Percentiles rank a stretch among this genome's conserved stretches.
phyloP scores from a whole-genome alignment of 2,329 filamentous ascomycete genomes.

The Calonectria pauciramosa region DNA sequence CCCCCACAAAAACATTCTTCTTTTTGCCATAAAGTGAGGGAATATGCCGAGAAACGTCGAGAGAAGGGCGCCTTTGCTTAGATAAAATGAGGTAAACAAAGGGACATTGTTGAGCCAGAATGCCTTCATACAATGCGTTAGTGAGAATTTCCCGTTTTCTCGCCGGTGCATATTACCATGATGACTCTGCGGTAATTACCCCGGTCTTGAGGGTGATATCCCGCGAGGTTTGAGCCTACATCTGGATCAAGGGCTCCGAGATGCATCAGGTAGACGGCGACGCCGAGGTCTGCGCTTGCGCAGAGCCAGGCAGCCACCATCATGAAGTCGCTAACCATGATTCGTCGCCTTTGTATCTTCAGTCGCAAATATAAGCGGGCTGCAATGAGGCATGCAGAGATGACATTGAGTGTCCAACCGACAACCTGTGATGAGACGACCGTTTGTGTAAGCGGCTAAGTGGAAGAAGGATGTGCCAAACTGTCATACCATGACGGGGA shows the following conservation, averaged over 20 bases:
- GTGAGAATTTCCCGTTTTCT: neutral
- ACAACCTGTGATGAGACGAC: neutral
- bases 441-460: neutral
- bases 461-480: neutral
- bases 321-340: neutral
- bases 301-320: neutral
- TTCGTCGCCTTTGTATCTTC: neutral
- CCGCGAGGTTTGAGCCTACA: neutral
- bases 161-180: no score
- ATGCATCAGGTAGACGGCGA: neutral
- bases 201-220: neutral
- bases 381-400: neutral
- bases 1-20: slow-evolving; percentile 7
- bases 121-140: neutral
- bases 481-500: neutral
- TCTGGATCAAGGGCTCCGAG: neutral
- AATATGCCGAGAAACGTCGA: slow-evolving; percentile 6
- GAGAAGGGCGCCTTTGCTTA: slow-evolving; percentile 9
- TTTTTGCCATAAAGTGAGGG: neutral
- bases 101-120: slow-evolving; percentile 6
- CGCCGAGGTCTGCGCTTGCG: neutral
- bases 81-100: slow-evolving; percentile 3
- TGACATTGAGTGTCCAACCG: neutral
- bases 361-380: slow-evolving; percentile 17
- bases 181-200: neutral